Base-by-base conservation (phyloP, 768 basidiomycete species). In the Leccinum truebloodii region DNA sequence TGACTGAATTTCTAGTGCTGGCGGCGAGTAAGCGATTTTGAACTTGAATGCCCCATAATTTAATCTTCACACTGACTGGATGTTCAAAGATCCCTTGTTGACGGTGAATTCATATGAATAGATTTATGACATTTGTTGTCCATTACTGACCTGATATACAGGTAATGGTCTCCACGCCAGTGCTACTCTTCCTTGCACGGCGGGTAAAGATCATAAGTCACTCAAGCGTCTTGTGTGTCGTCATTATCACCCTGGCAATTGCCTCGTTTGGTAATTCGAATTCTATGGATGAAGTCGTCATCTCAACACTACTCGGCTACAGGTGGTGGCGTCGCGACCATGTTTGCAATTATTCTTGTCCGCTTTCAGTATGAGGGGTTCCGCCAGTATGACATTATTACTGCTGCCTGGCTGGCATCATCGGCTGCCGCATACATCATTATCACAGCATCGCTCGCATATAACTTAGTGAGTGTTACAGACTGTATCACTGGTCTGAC, bases 181-280 rank as follows among this genome's bases (percentile, higher is more conserved):
- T 82, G 6, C 81, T 83, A 55, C 59, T 78, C 5, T 84, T 83
- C 65, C 81, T 81, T 51, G 79, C 79, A 6, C 79, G 77, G 77
- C 70, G 78, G 24, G 75, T 79, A 20, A 75, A 71, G 26, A 64
- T 78, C 13, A 62, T 80, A 54, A 76, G 72, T 6, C 65, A 60
- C 50, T 76, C 73, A 55, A 62, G 44, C 3, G 53, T 67, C n/a
- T 48, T 73, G 8, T 72, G 72, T 24, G 50, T 35, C 12, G 44
- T 75, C 32, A 73, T 79, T 41, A 4, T 22, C 48, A 26, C 60
- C 16, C 34, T 68, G 3, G 59, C 63, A 4, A 8, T 63, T 3
- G 18, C 37, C 0, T 48, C 67, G 5, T 60, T 68, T 14, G 6
- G 67, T 65, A 24, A 34, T 59, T 51, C 13, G 2, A 7, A 39